Conservation (phyloP, 108 stramenopile species). For the Asterionellopsis glacialis region DNA sequence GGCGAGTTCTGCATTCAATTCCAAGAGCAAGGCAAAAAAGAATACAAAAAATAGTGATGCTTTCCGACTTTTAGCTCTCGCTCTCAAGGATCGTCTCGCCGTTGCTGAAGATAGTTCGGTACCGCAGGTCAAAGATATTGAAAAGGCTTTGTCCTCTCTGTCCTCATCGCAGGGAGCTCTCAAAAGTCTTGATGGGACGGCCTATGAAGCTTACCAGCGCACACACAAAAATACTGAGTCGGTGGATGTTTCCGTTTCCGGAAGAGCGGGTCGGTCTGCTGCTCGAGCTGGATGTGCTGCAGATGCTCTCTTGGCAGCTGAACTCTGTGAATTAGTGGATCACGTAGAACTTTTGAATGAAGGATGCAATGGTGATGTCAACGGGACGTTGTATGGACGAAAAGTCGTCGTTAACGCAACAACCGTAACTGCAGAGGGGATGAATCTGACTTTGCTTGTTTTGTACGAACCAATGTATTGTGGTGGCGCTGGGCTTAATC, state of each 20-base stretch:
- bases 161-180: conserved; percentile 56
- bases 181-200: conserved; percentile 74
- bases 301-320: conserved; percentile 65
- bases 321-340: conserved; percentile 63
- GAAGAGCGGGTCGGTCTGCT: conserved; percentile 70
- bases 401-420: conserved; percentile 39
- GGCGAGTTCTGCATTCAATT: too few species aligned
- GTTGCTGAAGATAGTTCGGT: too few species aligned
- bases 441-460: conserved; percentile 46
- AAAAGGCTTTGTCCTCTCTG: conserved; percentile 44
- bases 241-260: conserved; percentile 48
- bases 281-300: conserved; percentile 59
- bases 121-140: conserved; percentile 10
- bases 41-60: too few species aligned
- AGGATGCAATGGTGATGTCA: background rate
- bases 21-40: too few species aligned
- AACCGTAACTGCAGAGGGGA: conserved; percentile 4
- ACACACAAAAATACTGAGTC: conserved; percentile 37
- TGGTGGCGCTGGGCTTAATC: conserved; percentile 65
- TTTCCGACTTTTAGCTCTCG: too few species aligned
- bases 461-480: conserved; percentile 63
- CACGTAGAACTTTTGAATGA: conserved; percentile 9
- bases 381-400: conserved; percentile 37
- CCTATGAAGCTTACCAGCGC: conserved; percentile 81
- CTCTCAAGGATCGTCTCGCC: too few species aligned